These are phyloP conservation scores for Trapa incisa DNA, from an alignment of 345 rosid genomes.

Conservation along the genomic window DNA sequence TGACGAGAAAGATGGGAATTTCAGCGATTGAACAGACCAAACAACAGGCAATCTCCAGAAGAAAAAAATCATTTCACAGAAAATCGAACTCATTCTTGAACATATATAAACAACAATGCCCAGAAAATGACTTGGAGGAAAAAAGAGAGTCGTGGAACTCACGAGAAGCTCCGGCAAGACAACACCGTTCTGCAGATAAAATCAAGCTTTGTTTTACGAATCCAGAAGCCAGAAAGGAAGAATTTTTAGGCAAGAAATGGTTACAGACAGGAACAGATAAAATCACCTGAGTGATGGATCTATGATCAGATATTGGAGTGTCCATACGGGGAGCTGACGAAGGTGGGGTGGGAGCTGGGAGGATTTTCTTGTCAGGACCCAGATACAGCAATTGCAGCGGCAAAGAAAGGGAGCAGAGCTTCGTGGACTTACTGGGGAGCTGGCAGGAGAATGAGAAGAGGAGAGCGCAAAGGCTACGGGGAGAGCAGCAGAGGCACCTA, in stretches of 20 bases:
- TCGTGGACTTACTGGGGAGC: conserved; percentile 13
- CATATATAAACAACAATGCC: neutral
- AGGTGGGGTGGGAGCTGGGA: conserved; percentile 16
- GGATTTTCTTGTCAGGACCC: conserved; percentile 25
- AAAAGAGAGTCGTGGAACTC: conserved; percentile 13
- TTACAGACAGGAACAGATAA: conserved; percentile 1
- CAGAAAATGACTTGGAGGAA: neutral
- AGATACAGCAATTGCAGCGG: conserved; percentile 6
- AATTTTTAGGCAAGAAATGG: neutral
- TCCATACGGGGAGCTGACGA: conserved; percentile 51
- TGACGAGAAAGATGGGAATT: conserved; percentile 4
- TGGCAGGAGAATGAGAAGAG: neutral
- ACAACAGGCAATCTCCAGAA: neutral
- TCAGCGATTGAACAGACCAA: neutral
- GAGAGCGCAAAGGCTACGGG: conserved; percentile 4
- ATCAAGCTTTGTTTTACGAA: neutral
- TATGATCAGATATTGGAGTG: conserved; percentile 35
- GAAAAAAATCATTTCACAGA: neutral
- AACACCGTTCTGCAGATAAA: conserved; percentile 36
- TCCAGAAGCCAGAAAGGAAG: conserved; percentile 8
- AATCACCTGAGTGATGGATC: conserved; percentile 36
- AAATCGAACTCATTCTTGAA: neutral
- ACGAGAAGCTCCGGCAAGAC: conserved; percentile 75
- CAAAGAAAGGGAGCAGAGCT: conserved; percentile 1
- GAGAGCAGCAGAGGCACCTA: conserved; percentile 21